Base-by-base conservation (phyloP, 192 early-diverging fungal genomes). In the Backusella westeae region DNA sequence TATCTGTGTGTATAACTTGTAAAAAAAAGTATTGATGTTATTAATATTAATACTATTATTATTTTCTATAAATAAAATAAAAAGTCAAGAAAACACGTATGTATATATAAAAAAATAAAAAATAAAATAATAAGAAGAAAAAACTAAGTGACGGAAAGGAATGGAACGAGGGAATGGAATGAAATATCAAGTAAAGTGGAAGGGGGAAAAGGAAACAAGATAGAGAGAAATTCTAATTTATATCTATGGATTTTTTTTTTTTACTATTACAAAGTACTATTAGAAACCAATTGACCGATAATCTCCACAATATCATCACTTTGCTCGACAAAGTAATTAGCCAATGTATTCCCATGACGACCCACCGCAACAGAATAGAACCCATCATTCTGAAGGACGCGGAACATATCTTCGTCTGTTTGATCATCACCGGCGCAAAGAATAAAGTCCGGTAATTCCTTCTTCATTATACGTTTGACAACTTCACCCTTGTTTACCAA, bases 391-490 rank as follows among this genome's bases (percentile, higher is more conserved):
- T 83, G 74, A 73, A 98, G 79, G 0, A 89, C 89, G 68, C 88
- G 87, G 79, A 99, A 98, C 96, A 99, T 98, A 79, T 98, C 97
- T 79, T 98, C 96, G 78, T 99, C 98, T 1, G 98, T 99, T 82
- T 94, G 91, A 83, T 98, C 97, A 81, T 99, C 97, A 21, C 98
- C 98, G 12, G 93, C 95, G 82, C 98, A 98, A 42, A 96, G 83
- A 1, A 97, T 90, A 84, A 98, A 98, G 67, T 96, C 95, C 56
- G 86, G 90, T 4, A 89, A 86, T 26, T 90, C 86, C 29, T 91
- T 82, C 6, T 71, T 66, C 38, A 93, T 72, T 49, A 99, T 81
- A 14, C 93, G 87, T 83, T 96, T 96, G 75, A 98, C 96, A 76
- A 99, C 97, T 82, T 98, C 94, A 34, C 97, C 97, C 77, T 98